A percentile compares a stretch with the other conserved stretches of the same genome.
Evolutionary conservation across 495 filamentous ascomycete genomes (phyloP).

Genomic region (Xylaria curta): DNA sequence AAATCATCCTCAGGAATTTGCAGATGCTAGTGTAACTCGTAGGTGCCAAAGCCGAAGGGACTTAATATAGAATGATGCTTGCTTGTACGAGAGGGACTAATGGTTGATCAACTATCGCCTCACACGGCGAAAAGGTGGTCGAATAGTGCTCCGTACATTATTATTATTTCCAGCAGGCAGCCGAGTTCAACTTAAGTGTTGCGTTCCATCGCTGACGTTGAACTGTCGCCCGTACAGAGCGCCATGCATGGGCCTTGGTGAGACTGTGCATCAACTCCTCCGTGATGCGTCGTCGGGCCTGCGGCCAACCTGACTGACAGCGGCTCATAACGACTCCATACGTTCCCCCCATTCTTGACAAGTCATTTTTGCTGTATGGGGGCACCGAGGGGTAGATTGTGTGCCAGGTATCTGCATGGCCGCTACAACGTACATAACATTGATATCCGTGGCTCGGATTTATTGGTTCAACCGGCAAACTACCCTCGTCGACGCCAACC

Average conservation of each 20-base stretch:
- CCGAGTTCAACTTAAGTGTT: constrained; percentile 12
- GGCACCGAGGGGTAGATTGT: constrained; percentile 11
- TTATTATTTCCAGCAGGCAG: constrained; percentile 15
- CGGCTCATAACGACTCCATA: constrained; percentile 2
- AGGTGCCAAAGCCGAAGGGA: not conserved
- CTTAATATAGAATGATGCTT: not conserved
- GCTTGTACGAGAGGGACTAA: not conserved
- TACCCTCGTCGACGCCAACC: constrained; percentile 26
- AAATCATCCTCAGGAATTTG: constrained; percentile 4
- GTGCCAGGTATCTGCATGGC: constrained; percentile 20
- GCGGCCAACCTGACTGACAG: constrained; percentile 19
- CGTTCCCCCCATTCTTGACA: constrained; percentile 20
- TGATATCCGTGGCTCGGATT: constrained; percentile 42
- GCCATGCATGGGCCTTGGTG: constrained; percentile 23
- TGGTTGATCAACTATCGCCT: not conserved
- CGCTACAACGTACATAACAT: constrained; percentile 28
- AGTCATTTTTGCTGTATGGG: constrained; percentile 13
- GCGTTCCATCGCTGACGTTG: constrained; percentile 25
- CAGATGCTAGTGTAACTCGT: constrained; percentile 8
- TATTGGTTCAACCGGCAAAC: constrained; percentile 38
- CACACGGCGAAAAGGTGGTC: constrained; percentile 3
- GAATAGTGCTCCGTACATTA: not conserved
- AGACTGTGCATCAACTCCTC: constrained; percentile 26
- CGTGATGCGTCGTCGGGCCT: constrained; percentile 23
- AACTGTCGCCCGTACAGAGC: constrained; percentile 12